Base-by-base conservation (phyloP, 768 basidiomycete genomes). In the Boletus pseudopeckii region DNA sequence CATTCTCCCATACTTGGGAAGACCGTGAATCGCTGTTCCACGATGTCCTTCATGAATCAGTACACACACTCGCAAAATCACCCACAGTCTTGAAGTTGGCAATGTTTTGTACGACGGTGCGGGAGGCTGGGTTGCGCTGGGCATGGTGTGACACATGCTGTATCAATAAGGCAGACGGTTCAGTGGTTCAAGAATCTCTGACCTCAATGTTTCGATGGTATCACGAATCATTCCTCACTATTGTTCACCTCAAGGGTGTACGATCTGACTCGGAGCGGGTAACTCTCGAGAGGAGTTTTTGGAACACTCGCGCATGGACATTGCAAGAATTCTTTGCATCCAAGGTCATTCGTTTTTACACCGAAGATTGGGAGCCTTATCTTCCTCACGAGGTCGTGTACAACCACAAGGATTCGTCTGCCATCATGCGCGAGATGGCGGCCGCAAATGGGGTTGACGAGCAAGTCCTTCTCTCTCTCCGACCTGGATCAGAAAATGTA, bases 1-100 rank as follows among this genome's bases (percentile, higher is more conserved):
- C 52, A 28, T 33, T 55, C 11, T 55, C 54, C 5, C 48, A 55
- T 26, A 55, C 41, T 3, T 55, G 54, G 54, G 54, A 50, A 13
- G 32, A 18, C 2, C 20, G 18, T 2, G 33, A 50, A 20, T 34
- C 41, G 3, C 34, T 24, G 3, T 43, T 49, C 20, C 32, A 44
- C 4, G 42, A 41, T 17, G 40, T 54, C 18, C 18, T 39, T 22
- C 18, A 42, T 32, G 15, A 17, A 7, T 41, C 41, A 6, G 15
- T 49, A 22, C 42, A 49, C 15, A 40, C 20, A 9, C 34, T 54
- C 0, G 36, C 24, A 13, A 15, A 14, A 32, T 33, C 38, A 13
- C 28, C 45, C 39, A 34, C 17, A 5, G 34, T 34, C 6, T 15
- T 15, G 14, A 34, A 34, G 34, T 15, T 34, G 14, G 5, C 7